Evolutionary conservation across 2,329 filamentous ascomycete genomes (phyloP), one percentile per base, ranked within the genome.

Genomic region (Aureobasidium sp.): DNA sequence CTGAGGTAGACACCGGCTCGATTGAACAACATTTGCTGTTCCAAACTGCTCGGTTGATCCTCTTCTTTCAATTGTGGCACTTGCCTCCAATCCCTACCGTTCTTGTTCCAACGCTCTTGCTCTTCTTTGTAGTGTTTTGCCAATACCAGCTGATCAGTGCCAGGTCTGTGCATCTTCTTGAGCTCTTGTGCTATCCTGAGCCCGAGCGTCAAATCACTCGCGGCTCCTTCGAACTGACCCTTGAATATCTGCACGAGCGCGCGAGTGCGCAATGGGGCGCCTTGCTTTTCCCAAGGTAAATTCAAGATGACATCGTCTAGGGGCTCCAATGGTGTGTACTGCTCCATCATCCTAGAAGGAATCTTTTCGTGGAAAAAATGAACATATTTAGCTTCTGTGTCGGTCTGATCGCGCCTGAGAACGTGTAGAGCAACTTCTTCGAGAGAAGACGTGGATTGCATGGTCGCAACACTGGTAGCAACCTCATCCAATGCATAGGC

Each of bases 311-410:
- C 84, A 41, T 89, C 82, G 70, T 86, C 79, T 65, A 95, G 73
- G 4, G 85, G 80, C 58, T 82, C 76, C 61, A 92, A 74, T 64
- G 83, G 86, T 9, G 89, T 92, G 67, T 82, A 86, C 68, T 90
- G 84, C 39, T 85, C 87, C 71, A 94, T 77, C 71, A 88, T 85
- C 45, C 87, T 78, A 44, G 85, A 88, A 1, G 89, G 88, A 30
- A 94, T 92, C 81, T 93, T 94, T 75, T 95, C 89, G 74, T 93
- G 89, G 73, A 95, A 95, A 76, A 93, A 94, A 71, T 94, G 88
- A n/a, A 94, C 90, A 71, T 94, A 94, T 73, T 87, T 88, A 32
- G 89, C 90, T 69, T 94, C 88, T 36, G 66, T 74, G 69, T 91
- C 85, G 55, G 80, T 72, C n/a, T 84, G 79, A 63, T 83, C 86